A percentile compares a stretch with the other conserved stretches of the same genome.
These are phyloP conservation scores for Trichoderma sp. DNA, from an alignment of 2,329 filamentous ascomycete species.

Conservation along the genomic window DNA sequence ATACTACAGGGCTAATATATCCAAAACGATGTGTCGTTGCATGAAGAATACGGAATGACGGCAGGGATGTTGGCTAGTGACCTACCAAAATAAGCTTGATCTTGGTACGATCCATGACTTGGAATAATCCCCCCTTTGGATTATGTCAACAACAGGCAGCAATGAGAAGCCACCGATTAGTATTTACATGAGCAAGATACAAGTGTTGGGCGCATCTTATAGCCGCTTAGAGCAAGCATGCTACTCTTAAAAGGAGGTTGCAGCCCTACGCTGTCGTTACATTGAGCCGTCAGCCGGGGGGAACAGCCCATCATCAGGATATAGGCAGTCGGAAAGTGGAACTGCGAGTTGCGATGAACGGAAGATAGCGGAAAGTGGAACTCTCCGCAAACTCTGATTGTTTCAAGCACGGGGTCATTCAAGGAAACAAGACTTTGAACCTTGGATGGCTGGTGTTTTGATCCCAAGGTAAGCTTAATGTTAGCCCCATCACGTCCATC, in stretches of 20 bases:
- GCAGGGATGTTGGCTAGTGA: background rate
- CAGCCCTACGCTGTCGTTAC: background rate
- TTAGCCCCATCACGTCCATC: background rate
- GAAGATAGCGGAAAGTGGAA: background rate
- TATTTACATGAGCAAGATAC: background rate
- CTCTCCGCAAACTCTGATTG: background rate
- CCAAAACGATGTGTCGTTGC: background rate
- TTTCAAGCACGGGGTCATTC: background rate
- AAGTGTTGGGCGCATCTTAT: background rate
- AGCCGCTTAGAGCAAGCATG: background rate
- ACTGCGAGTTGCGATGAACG: background rate
- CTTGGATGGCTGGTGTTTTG: background rate
- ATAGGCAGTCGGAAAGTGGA: background rate
- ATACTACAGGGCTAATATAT: background rate
- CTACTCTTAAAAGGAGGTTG: background rate
- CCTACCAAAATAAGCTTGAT: constrained; percentile 12
- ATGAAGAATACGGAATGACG: background rate
- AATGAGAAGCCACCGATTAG: background rate
- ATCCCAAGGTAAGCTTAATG: background rate
- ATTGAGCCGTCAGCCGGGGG: background rate
- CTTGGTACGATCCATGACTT: background rate
- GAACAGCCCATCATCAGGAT: background rate
- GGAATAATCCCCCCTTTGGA: background rate
- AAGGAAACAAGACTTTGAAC: background rate
- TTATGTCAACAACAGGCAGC: background rate